Conservation (phyloP, 2,329 filamentous ascomycete genomes). For the Chaetomiaceae sp. region DNA sequence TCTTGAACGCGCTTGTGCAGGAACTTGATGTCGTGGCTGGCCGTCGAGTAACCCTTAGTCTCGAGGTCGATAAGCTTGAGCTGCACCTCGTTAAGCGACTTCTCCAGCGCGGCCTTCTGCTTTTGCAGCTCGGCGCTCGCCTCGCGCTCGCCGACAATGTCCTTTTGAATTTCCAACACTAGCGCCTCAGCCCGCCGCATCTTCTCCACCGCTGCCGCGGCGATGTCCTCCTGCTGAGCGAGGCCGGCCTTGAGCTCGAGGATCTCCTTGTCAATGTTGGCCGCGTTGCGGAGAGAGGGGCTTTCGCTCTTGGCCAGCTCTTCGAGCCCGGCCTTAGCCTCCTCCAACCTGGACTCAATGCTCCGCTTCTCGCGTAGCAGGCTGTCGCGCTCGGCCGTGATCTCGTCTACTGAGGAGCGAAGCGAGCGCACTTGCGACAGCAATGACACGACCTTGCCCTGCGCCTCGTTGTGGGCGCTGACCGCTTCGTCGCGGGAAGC, state of each 20-base stretch:
- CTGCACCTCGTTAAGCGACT: slow-evolving; percentile 83
- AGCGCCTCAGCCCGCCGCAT: slow-evolving; percentile 92
- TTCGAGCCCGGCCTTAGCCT: slow-evolving; percentile 83
- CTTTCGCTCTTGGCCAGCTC: slow-evolving; percentile 80
- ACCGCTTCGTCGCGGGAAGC: slow-evolving; percentile 92
- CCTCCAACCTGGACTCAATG: slow-evolving; percentile 75
- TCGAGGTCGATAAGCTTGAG: slow-evolving; percentile 86
- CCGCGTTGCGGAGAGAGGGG: slow-evolving; percentile 82
- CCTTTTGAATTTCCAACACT: slow-evolving; percentile 83
- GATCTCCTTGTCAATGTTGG: slow-evolving; percentile 80
- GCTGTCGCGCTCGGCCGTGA: slow-evolving; percentile 76
- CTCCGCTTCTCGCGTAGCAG: slow-evolving; percentile 84
- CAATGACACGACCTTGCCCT: slow-evolving; percentile 84
- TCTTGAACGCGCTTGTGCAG: slow-evolving; percentile 91
- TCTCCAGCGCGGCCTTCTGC: slow-evolving; percentile 85
- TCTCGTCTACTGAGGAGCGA: slow-evolving; percentile 77
- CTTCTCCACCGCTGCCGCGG: slow-evolving; percentile 86
- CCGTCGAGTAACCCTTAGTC: slow-evolving; percentile 92
- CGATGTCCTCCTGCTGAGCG: slow-evolving; percentile 89
- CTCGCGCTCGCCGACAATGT: slow-evolving; percentile 81
- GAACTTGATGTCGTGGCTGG: slow-evolving; percentile 92
- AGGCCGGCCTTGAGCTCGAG: slow-evolving; percentile 82
- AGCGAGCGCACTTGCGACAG: slow-evolving; percentile 83
- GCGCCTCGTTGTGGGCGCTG: slow-evolving; percentile 88
- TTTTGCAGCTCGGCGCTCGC: slow-evolving; percentile 74